These are phyloP conservation scores for Curvularia hawaiiensis DNA, from an alignment of 2,329 filamentous ascomycete species.

Conservation along the genomic window DNA sequence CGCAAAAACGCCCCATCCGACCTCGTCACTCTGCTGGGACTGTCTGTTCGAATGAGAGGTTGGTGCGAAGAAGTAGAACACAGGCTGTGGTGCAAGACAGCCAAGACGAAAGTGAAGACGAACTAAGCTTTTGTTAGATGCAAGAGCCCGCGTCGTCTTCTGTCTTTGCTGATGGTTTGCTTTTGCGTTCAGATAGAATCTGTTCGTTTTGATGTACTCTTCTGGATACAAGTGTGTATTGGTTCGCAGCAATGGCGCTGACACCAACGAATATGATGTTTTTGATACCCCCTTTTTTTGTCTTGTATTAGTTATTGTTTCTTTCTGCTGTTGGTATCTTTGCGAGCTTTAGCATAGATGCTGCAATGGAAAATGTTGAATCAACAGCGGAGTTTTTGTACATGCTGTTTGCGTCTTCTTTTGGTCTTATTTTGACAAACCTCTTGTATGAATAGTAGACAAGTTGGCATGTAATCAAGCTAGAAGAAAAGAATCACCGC, in stretches of 20 bases:
- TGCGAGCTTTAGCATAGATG: background rate
- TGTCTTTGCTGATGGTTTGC: background rate
- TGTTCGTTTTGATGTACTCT: background rate
- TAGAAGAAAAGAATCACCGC: background rate
- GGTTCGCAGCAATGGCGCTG: background rate
- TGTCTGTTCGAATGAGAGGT: constrained; percentile 15
- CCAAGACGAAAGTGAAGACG: constrained; percentile 39
- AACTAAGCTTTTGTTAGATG: constrained; percentile 38
- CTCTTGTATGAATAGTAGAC: too few relatives aligned
- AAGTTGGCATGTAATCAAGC: too few relatives aligned
- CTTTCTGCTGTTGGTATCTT: background rate
- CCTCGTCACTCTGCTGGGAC: background rate
- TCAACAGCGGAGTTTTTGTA: background rate
- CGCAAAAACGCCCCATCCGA: background rate
- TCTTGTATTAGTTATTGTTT: background rate
- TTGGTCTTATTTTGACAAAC: background rate
- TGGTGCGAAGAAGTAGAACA: background rate
- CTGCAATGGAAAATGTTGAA: background rate
- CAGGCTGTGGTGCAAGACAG: background rate
- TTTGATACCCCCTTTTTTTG: background rate
- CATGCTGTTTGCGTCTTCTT: background rate
- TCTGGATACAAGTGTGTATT: background rate
- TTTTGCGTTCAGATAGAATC: background rate
- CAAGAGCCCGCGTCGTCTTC: constrained; percentile 1
- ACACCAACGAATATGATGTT: background rate